Evolutionary conservation across 2,329 filamentous ascomycete species (phyloP).

Genomic region (Verticillium zaregamsianum): DNA sequence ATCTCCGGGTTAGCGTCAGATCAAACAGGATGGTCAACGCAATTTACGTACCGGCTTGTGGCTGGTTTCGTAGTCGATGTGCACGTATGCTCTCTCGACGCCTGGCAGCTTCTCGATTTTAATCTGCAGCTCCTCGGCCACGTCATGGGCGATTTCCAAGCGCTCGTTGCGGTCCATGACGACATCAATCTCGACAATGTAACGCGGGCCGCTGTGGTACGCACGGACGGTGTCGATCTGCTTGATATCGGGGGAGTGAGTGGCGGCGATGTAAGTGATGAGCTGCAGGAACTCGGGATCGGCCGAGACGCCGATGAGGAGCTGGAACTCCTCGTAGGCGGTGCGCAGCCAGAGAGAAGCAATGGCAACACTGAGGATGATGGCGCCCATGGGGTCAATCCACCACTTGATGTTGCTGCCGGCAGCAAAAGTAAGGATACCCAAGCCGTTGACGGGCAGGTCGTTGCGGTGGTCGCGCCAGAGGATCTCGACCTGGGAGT

Average conservation of each 20-base stretch:
- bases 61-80: slow-evolving; percentile 95
- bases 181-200: slow-evolving; percentile 94
- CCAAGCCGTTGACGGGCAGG: slow-evolving; percentile 92
- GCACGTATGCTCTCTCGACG: slow-evolving; percentile 90
- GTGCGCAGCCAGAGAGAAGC: slow-evolving; percentile 78
- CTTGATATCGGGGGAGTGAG: slow-evolving; percentile 74
- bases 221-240: slow-evolving; percentile 94
- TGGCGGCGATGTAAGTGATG: slow-evolving; percentile 88
- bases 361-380: slow-evolving; percentile 76
- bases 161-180: slow-evolving; percentile 79
- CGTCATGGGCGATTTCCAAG: slow-evolving; percentile 79
- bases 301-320: slow-evolving; percentile 85
- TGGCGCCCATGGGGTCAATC: slow-evolving; percentile 90
- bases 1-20: not conserved
- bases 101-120: slow-evolving; percentile 91
- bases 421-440: slow-evolving; percentile 85
- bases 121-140: slow-evolving; percentile 89
- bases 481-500: slow-evolving; percentile 85
- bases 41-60: slow-evolving; percentile 65
- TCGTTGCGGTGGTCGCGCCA: slow-evolving; percentile 99
- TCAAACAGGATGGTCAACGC: too few species aligned
- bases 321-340: slow-evolving; percentile 82
- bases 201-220: slow-evolving; percentile 82
- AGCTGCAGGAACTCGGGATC: slow-evolving; percentile 84
- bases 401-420: slow-evolving; percentile 88